phyloP scores from a whole-genome alignment of 192 early-diverging fungal species.

The Mortierella claussenii region DNA sequence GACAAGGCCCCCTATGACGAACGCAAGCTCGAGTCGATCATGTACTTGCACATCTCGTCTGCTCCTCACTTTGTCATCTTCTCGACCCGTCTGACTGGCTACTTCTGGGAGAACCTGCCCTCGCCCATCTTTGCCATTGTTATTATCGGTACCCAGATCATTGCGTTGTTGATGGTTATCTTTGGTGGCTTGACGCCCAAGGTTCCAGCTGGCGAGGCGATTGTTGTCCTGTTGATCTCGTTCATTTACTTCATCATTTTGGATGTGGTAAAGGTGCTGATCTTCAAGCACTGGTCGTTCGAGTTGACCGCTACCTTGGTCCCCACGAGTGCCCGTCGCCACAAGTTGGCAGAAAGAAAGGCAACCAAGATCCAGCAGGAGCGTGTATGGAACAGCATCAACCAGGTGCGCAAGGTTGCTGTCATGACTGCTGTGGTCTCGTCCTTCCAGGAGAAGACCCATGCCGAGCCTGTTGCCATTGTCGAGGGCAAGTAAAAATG shows the following conservation, averaged over 20 bases:
- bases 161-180: conserved; percentile 81
- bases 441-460: conserved; percentile 22
- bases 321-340: conserved; percentile 70
- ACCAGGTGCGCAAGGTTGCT: conserved; percentile 38
- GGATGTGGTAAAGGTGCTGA: conserved; percentile 84
- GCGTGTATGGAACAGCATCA: conserved; percentile 57
- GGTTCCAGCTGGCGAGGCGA: conserved; percentile 72
- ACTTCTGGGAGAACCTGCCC: conserved; percentile 85
- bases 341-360: conserved; percentile 64
- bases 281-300: conserved; percentile 85
- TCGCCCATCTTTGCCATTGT: conserved; percentile 74
- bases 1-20: conserved; percentile 42
- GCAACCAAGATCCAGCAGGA: conserved; percentile 58
- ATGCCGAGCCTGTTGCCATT: background rate
- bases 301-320: conserved; percentile 85
- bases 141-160: conserved; percentile 85
- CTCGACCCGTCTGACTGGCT: conserved; percentile 81
- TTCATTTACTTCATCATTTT: conserved; percentile 79
- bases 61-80: conserved; percentile 91
- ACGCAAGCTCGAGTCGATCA: conserved; percentile 78
- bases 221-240: conserved; percentile 74
- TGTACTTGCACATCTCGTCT: conserved; percentile 88
- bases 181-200: conserved; percentile 68
- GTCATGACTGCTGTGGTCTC: conserved; percentile 53
- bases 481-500: background rate